These are phyloP conservation scores for Kwoniella bestiolae DNA, from an alignment of 768 basidiomycete genomes.

Conservation along the genomic window DNA sequence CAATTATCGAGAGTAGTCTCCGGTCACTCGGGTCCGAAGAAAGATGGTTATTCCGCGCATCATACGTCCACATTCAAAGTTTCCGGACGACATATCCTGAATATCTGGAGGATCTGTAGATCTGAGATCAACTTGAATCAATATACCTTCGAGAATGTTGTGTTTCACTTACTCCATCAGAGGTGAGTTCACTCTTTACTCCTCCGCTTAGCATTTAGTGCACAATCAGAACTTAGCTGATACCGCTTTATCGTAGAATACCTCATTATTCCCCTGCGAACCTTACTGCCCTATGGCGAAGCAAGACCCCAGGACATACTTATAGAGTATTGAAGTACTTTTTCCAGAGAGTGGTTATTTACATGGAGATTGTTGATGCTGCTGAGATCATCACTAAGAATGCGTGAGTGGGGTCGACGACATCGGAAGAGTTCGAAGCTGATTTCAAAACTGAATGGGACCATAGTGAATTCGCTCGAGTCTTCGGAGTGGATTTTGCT, in stretches of 20 bases:
- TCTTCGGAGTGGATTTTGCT: slow-evolving; percentile 96
- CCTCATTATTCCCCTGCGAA: slow-evolving; percentile 72
- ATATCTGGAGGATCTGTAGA: slow-evolving; percentile 90
- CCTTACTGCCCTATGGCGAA: slow-evolving; percentile 72
- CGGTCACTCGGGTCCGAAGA: slow-evolving; percentile 44
- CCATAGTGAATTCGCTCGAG: slow-evolving; percentile 88
- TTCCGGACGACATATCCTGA: slow-evolving; percentile 85
- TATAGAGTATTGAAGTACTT: slow-evolving; percentile 68
- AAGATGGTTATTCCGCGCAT: slow-evolving; percentile 68
- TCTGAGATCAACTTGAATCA: slow-evolving; percentile 75
- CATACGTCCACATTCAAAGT: slow-evolving; percentile 83
- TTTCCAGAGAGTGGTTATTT: slow-evolving; percentile 67
- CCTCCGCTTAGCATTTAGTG: slow-evolving; percentile 3
- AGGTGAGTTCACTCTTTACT: slow-evolving; percentile 65
- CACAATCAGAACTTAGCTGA: slow-evolving; percentile 2
- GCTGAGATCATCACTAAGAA: slow-evolving; percentile 85
- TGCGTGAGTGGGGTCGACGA: slow-evolving; percentile 65
- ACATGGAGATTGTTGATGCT: slow-evolving; percentile 78
- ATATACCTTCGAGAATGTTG: slow-evolving; percentile 89
- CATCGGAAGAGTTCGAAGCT: neutral
- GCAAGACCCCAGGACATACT: slow-evolving; percentile 65
- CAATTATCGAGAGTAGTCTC: slow-evolving; percentile 74
- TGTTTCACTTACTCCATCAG: slow-evolving; percentile 74
- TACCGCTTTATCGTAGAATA: slow-evolving; percentile 61
- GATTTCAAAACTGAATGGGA: slow-evolving; percentile 1